Evolutionary conservation across 1,139 yeast genomes (phyloP).

Genomic region (Ogataea hybrid): DNA sequence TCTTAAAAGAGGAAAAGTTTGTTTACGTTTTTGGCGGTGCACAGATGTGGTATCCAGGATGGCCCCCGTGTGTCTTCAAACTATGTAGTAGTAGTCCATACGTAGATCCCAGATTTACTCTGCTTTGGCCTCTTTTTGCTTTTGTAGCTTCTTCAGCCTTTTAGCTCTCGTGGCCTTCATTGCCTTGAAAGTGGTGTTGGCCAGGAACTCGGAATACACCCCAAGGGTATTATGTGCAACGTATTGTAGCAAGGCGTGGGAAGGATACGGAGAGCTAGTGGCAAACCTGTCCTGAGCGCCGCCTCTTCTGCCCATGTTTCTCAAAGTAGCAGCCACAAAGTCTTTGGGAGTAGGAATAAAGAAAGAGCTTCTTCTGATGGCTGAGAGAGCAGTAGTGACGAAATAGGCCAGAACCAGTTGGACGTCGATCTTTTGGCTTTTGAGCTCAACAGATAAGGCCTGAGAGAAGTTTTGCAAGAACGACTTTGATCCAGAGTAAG

Average conservation of each 20-base stretch:
- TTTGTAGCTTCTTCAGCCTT: conserved; percentile 70
- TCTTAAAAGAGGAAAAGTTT: conserved; percentile 18
- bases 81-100: not conserved
- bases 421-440: conserved; percentile 70
- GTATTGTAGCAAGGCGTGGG: conserved; percentile 93
- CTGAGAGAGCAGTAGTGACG: conserved; percentile 95
- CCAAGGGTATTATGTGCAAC: conserved; percentile 77
- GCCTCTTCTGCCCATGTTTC: conserved; percentile 72
- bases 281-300: conserved; percentile 93
- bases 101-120: not conserved
- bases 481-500: conserved; percentile 95
- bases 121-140: conserved; percentile 3
- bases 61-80: not conserved
- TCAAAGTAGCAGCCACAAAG: conserved; percentile 71
- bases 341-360: conserved; percentile 78
- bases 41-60: conserved; percentile 1
- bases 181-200: conserved; percentile 65
- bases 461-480: conserved; percentile 91
- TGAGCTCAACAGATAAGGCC: conserved; percentile 86
- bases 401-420: conserved; percentile 85
- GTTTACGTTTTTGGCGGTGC: conserved; percentile 14
- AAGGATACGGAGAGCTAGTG: conserved; percentile 89
- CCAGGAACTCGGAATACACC: conserved; percentile 70
- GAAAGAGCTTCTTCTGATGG: conserved; percentile 72
- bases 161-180: conserved; percentile 77